A percentile compares a stretch with the other conserved stretches of the same genome.
phyloP scores from a whole-genome alignment of 2,329 filamentous ascomycete species.

The Scytalidium lignicola region DNA sequence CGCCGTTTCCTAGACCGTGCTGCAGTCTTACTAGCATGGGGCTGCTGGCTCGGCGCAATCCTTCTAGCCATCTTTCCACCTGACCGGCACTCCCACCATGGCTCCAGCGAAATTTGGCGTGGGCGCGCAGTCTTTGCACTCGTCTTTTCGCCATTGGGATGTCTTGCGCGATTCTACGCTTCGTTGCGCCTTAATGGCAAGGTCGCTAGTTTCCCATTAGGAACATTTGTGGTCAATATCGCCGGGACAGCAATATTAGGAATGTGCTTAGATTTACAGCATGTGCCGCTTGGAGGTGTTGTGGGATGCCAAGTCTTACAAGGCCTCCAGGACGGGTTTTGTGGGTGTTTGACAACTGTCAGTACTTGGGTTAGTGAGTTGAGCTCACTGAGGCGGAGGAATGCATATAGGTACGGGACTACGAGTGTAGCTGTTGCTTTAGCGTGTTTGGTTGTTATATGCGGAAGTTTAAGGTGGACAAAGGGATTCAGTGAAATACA shows the following conservation, averaged over 20 bases:
- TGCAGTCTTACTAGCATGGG: conserved; percentile 60
- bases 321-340: conserved; percentile 63
- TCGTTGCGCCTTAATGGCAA: conserved; percentile 67
- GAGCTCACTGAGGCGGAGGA: conserved; percentile 42
- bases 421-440: conserved; percentile 56
- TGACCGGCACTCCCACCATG: conserved; percentile 34
- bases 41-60: conserved; percentile 73
- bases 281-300: conserved; percentile 48
- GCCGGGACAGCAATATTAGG: conserved; percentile 70
- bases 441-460: conserved; percentile 59
- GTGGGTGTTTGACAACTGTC: conserved; percentile 60
- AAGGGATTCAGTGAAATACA: conserved; percentile 41
- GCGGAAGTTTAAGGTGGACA: conserved; percentile 73
- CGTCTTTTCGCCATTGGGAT: conserved; percentile 78
- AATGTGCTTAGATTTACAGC: conserved; percentile 75
- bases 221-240: conserved; percentile 80
- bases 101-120: conserved; percentile 60
- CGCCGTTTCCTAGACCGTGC: conserved; percentile 60
- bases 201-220: conserved; percentile 67
- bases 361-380: conserved; percentile 64
- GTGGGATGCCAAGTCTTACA: conserved; percentile 64
- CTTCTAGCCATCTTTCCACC: conserved; percentile 69
- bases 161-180: conserved; percentile 67
- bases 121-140: conserved; percentile 69
- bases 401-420: conserved; percentile 65